Base-by-base conservation (phyloP, 2,329 filamentous ascomycete genomes). In the Phaeosphaeriaceae sp. region DNA sequence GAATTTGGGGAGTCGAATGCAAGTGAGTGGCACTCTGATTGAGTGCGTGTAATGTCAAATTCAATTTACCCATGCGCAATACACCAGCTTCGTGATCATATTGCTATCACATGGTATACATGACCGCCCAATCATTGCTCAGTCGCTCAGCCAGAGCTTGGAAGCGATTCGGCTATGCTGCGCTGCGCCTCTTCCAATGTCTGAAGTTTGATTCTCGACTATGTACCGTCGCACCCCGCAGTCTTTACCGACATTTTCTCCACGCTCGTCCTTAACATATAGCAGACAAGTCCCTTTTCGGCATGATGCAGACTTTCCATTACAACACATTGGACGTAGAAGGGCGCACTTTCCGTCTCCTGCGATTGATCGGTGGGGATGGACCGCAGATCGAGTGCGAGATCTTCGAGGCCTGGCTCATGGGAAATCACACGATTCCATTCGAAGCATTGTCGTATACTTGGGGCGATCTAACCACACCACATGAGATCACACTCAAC, bases 1-100 rank as follows among this genome's bases (percentile, higher is more conserved):
- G 66, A 69, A 40, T 70, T 67, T 60, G 66, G 66, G 4, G 64
- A 67, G 17, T 66, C 58, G 1, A 63, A 70, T 55, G 62, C 56
- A 15, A 66, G 58, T 48, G 64, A 67, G 17, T 67, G 67, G 67
- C 67, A 67, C 31, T 66, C 61, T 11, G 63, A 65, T 58, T 66
- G 21, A 19, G 13, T n/a, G n/a, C n/a, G n/a, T n/a, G 31, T 36
- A 5, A 13, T 27, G 25, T 27, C 25, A 9, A 4, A 5, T 5
- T 27, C 9, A 27, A 27, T n/a, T n/a, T n/a, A n/a, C n/a, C n/a
- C n/a, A n/a, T n/a, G n/a, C n/a, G n/a, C n/a, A n/a, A n/a, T n/a
- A n/a, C n/a, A n/a, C n/a, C n/a, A n/a, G n/a, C n/a, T n/a, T n/a
- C n/a, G n/a, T n/a, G n/a, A n/a, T n/a, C n/a, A n/a, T n/a, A n/a